Percentiles rank a stretch among this genome's conserved stretches.
These are phyloP conservation scores for Aspergillus novoparasiticus DNA, from an alignment of 2,329 filamentous ascomycete species.

Conservation along the genomic window DNA sequence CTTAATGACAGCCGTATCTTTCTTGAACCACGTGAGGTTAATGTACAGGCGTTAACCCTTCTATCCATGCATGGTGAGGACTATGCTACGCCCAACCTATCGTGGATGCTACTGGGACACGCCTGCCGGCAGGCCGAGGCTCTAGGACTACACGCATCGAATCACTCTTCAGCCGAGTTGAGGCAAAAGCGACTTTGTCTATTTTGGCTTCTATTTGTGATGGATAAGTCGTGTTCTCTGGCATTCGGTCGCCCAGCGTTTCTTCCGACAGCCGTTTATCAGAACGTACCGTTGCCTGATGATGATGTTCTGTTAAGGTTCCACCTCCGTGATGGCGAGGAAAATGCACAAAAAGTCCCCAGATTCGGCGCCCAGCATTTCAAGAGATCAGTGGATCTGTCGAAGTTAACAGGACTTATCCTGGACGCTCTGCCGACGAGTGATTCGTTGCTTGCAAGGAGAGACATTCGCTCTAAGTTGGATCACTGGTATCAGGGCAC, in stretches of 20 bases:
- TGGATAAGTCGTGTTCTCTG: slow-evolving; percentile 20
- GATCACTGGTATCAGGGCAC: not conserved
- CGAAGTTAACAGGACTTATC: not conserved
- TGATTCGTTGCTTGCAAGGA: not conserved
- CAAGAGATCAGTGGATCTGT: not conserved
- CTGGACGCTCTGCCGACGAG: not conserved
- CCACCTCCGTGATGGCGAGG: not conserved
- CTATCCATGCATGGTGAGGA: slow-evolving; percentile 20
- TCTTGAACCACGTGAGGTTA: slow-evolving; percentile 15
- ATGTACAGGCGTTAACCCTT: slow-evolving; percentile 13
- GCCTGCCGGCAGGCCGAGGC: slow-evolving; percentile 21
- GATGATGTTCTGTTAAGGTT: not conserved
- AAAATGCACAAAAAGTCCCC: not conserved
- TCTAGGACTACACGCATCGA: slow-evolving; percentile 8
- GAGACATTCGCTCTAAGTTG: not conserved
- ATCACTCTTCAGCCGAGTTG: not conserved
- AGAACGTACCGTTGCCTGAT: slow-evolving; percentile 9
- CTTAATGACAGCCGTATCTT: slow-evolving; percentile 18
- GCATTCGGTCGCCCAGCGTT: slow-evolving; percentile 20
- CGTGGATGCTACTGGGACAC: slow-evolving; percentile 20
- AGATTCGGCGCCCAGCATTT: slow-evolving; percentile 1
- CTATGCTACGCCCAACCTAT: slow-evolving; percentile 18
- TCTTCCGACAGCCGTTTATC: slow-evolving; percentile 12
- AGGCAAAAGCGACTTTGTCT: slow-evolving; percentile 13
- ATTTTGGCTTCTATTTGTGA: slow-evolving; percentile 19